Evolutionary conservation across 768 basidiomycete genomes (phyloP).

Genomic region (Podaxis sp.): DNA sequence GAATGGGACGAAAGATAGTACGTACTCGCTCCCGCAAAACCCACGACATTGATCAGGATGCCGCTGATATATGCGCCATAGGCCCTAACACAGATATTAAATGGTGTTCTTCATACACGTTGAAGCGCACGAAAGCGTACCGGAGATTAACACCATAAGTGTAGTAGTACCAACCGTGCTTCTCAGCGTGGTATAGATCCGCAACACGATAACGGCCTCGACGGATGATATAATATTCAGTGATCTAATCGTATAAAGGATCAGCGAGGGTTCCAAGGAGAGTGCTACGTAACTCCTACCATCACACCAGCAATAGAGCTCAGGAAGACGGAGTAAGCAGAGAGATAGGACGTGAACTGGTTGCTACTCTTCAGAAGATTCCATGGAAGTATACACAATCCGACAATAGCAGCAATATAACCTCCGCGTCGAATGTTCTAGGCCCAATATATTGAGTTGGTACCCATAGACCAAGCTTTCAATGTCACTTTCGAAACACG

Average conservation of each 20-base stretch:
- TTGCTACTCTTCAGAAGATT: constrained; percentile 70
- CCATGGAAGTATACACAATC: constrained; percentile 75
- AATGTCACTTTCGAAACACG: constrained; percentile 17
- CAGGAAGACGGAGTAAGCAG: constrained; percentile 77
- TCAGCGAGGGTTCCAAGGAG: neutral
- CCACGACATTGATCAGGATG: constrained; percentile 79
- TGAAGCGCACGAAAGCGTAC: constrained; percentile 25
- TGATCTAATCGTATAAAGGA: constrained; percentile 40
- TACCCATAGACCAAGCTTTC: neutral
- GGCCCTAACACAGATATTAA: constrained; percentile 32
- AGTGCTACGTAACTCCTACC: constrained; percentile 31
- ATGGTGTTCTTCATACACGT: neutral
- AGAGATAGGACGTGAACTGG: constrained; percentile 76
- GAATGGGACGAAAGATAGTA: constrained; percentile 12
- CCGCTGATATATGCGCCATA: constrained; percentile 68
- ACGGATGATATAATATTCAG: constrained; percentile 74
- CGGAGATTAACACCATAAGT: constrained; percentile 70
- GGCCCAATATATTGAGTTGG: neutral
- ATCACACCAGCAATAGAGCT: constrained; percentile 81
- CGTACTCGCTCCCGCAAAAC: constrained; percentile 72
- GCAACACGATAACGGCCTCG: constrained; percentile 65
- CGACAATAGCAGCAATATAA: constrained; percentile 76
- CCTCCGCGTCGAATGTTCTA: constrained; percentile 84
- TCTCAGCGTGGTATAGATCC: constrained; percentile 59
- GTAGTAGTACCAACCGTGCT: constrained; percentile 72